These are phyloP conservation scores for Aureobasidium mangrovei DNA, from an alignment of 2,329 filamentous ascomycete species.

Conservation along the genomic window DNA sequence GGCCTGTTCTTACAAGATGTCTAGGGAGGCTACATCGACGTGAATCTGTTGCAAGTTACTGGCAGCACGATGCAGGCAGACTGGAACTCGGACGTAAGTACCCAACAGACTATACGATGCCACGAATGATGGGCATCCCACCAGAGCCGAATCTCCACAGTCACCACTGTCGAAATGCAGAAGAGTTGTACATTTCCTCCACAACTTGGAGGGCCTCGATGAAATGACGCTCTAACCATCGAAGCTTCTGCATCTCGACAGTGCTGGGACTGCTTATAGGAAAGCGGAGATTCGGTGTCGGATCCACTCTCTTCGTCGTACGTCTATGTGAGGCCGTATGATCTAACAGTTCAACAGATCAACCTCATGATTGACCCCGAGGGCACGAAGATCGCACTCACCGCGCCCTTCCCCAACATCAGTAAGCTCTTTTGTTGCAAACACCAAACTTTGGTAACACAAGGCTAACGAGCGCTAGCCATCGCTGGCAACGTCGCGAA, in stretches of 20 bases:
- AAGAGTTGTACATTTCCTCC: too few relatives aligned
- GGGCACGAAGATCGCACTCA: conserved; percentile 41
- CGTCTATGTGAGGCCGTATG: too few relatives aligned
- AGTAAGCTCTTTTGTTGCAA: conserved; percentile 5
- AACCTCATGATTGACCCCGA: conserved; percentile 46
- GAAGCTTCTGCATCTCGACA: too few relatives aligned
- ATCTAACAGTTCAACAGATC: conserved; percentile 30
- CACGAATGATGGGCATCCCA: conserved; percentile 1
- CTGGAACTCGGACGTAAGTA: conserved; percentile 11
- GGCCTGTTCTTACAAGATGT: background rate
- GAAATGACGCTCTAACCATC: too few relatives aligned
- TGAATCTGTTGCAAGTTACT: conserved; percentile 25
- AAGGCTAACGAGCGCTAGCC: conserved; percentile 15
- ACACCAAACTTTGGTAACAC: background rate
- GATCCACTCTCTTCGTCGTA: too few relatives aligned
- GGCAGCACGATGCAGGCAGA: conserved; percentile 17
- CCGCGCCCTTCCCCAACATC: conserved; percentile 39
- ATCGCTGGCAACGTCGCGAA: conserved; percentile 42
- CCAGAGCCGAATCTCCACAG: too few relatives aligned
- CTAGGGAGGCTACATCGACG: conserved; percentile 40
- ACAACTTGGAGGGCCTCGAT: too few relatives aligned
- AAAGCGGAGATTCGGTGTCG: too few relatives aligned
- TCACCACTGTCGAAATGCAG: too few relatives aligned
- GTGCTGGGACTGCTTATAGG: too few relatives aligned
- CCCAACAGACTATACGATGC: background rate